Evolutionary conservation across 495 filamentous ascomycete species (phyloP), one percentile per base, ranked within the genome.

Genomic region (Cetradonia linearis): DNA sequence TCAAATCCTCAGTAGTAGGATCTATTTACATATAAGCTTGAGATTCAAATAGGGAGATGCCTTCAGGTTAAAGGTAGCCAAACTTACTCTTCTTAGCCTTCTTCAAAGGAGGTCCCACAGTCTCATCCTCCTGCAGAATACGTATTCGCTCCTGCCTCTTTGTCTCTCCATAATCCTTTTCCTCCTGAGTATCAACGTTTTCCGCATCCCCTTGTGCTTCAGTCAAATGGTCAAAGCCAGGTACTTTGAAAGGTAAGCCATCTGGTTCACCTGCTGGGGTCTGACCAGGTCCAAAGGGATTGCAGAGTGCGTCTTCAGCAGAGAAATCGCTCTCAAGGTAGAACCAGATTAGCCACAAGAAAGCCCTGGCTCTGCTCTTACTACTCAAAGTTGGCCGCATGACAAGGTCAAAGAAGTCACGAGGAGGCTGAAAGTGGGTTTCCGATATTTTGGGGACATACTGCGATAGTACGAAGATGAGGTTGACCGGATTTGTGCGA

Each of bases 271-370:
- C 79, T 37, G 77, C 85, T 72, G 78, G 70, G 34, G 44, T 47
- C 58, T 60, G 58, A 23, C 93, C 93, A 1, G 82, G 70, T 3
- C 94, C 93, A 67, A 95, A 98, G 0, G 93, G 93, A 70, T 97
- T 98, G 59, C 86, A 83, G 44, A 84, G 74, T 42, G 89, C 88
- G 57, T 85, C 88, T 63, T 96, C 86, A 53, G 81, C 77, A 5
- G 85, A 85, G 67, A 95, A 96, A 69, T 97, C 88, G 55, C 91
- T 92, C 73, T 98, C 94, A n/a, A 97, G 77, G 71, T 98, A 97
- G 77, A 89, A 95, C 93, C 93, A 98, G 84, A 98, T 96, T 62
- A 98, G 71, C 93, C 93, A 98, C 18, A 98, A 73, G 68, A 98
- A 98, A 2, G 91, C 92, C 56, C 74, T 86, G 1, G 94, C 93